A percentile compares a stretch with the other conserved stretches of the same genome.
Conservation (phyloP, 108 stramenopile species). For the Discostella pseudostelligera region DNA sequence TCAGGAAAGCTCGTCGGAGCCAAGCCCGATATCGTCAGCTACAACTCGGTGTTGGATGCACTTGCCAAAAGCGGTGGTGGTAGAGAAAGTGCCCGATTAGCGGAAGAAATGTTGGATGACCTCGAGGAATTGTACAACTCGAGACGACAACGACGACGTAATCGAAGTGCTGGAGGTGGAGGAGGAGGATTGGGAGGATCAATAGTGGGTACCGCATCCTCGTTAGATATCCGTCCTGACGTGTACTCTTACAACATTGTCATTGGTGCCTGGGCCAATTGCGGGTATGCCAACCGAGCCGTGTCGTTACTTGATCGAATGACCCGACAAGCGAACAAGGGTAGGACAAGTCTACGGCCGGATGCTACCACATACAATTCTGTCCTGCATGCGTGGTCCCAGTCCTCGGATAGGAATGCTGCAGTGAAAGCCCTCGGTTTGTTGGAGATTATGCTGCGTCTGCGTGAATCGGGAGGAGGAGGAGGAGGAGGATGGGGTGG, state of each 20-base stretch:
- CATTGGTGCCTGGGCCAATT: slow-evolving; percentile 43
- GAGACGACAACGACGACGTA: too few relatives aligned
- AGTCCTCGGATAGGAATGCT: slow-evolving; percentile 45
- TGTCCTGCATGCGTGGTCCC: slow-evolving; percentile 60
- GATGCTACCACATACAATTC: slow-evolving; percentile 65
- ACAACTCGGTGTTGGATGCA: slow-evolving; percentile 60
- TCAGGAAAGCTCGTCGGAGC: slow-evolving; percentile 16
- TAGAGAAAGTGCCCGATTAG: slow-evolving; percentile 21
- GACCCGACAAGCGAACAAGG: slow-evolving; percentile 18
- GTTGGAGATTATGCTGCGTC: slow-evolving; percentile 40
- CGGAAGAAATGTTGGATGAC: slow-evolving; percentile 35
- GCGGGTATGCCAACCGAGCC: slow-evolving; percentile 34
- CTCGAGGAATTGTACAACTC: slow-evolving; percentile 22
- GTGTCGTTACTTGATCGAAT: slow-evolving; percentile 46
- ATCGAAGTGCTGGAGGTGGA: neutral
- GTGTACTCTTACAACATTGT: slow-evolving; percentile 52
- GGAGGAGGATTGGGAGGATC: slow-evolving; percentile 4
- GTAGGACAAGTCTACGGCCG: slow-evolving; percentile 28
- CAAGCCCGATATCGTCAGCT: slow-evolving; percentile 47
- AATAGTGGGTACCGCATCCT: too few relatives aligned
- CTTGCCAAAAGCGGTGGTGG: slow-evolving; percentile 46
- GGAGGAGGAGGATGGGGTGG: neutral
- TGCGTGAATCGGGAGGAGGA: slow-evolving; percentile 26
- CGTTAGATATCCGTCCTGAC: slow-evolving; percentile 34
- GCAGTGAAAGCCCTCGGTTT: slow-evolving; percentile 42